These are phyloP conservation scores for Thamnidium elegans DNA, from an alignment of 192 early-diverging fungal genomes.

Conservation along the genomic window DNA sequence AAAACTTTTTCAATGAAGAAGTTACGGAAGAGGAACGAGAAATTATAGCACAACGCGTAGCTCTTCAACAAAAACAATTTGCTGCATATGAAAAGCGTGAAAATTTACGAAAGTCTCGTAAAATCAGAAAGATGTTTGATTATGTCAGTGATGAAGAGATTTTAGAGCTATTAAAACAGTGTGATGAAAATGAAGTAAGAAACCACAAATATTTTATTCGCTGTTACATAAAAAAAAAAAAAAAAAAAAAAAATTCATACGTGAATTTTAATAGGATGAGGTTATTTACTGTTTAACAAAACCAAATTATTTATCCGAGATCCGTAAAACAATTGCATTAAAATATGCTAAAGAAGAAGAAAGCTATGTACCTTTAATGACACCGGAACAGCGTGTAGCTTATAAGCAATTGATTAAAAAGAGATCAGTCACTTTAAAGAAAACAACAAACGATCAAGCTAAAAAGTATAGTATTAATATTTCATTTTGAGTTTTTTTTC, in stretches of 20 bases:
- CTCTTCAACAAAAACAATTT: constrained; percentile 82
- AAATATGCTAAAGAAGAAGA: constrained; percentile 35
- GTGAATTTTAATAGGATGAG: constrained; percentile 52
- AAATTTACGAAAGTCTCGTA: constrained; percentile 65
- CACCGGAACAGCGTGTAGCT: constrained; percentile 73
- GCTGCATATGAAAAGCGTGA: constrained; percentile 80
- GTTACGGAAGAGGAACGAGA: constrained; percentile 83
- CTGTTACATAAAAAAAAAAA: background rate
- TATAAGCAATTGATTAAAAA: constrained; percentile 83
- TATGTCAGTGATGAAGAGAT: constrained; percentile 57
- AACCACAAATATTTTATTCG: constrained; percentile 17
- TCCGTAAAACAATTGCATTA: constrained; percentile 64
- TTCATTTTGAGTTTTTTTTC: background rate
- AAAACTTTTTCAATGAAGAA: constrained; percentile 82
- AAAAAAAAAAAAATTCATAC: background rate
- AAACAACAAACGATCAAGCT: constrained; percentile 69
- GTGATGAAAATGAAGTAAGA: constrained; percentile 71
- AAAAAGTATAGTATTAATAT: constrained; percentile 49
- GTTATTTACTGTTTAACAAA: constrained; percentile 78
- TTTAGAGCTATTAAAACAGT: constrained; percentile 71
- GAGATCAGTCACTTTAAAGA: constrained; percentile 68
- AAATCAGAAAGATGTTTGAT: constrained; percentile 17
- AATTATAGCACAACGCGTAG: constrained; percentile 85
- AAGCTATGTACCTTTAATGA: constrained; percentile 51
- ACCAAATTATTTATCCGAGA: constrained; percentile 66